phyloP scores from a whole-genome alignment of 2,329 filamentous ascomycete genomes.

The Aspergillus melleus region DNA sequence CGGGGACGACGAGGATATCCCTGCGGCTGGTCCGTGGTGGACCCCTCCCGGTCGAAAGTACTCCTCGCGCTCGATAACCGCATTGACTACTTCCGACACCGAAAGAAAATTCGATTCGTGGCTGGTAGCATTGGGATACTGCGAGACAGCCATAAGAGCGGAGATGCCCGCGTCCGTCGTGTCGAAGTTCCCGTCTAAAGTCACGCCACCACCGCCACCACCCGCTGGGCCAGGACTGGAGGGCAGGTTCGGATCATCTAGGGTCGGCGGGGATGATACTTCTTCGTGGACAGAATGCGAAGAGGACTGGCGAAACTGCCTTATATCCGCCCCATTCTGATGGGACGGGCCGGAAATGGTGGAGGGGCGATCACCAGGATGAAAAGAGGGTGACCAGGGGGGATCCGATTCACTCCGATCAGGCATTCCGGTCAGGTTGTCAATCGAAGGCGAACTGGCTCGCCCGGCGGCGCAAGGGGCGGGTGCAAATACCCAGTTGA shows the following conservation, averaged over 20 bases:
- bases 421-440: slow-evolving; percentile 20
- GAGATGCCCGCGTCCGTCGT: slow-evolving; percentile 24
- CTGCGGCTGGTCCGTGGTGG: background rate
- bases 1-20: slow-evolving; percentile 13
- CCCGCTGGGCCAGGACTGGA: background rate
- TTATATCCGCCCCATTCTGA: background rate
- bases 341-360: slow-evolving; percentile 13
- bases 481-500: background rate
- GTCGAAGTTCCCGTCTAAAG: slow-evolving; percentile 4
- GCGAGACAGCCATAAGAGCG: slow-evolving; percentile 31
- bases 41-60: slow-evolving; percentile 3
- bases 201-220: background rate
- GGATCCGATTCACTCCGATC: slow-evolving; percentile 9
- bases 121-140: slow-evolving; percentile 25
- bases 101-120: slow-evolving; percentile 20
- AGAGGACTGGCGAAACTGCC: slow-evolving; percentile 7
- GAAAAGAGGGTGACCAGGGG: slow-evolving; percentile 9
- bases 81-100: slow-evolving; percentile 30
- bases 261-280: background rate
- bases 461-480: slow-evolving; percentile 10
- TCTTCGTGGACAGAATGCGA: slow-evolving; percentile 5
- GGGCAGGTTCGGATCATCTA: background rate
- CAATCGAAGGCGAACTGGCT: background rate
- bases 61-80: slow-evolving; percentile 21
- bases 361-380: slow-evolving; percentile 9